Percentiles rank a stretch among this genome's conserved stretches.
These are phyloP conservation scores for Neckera pumila DNA, from an alignment of 225 moss, liverwort and hornwort species.

Conservation along the genomic window DNA sequence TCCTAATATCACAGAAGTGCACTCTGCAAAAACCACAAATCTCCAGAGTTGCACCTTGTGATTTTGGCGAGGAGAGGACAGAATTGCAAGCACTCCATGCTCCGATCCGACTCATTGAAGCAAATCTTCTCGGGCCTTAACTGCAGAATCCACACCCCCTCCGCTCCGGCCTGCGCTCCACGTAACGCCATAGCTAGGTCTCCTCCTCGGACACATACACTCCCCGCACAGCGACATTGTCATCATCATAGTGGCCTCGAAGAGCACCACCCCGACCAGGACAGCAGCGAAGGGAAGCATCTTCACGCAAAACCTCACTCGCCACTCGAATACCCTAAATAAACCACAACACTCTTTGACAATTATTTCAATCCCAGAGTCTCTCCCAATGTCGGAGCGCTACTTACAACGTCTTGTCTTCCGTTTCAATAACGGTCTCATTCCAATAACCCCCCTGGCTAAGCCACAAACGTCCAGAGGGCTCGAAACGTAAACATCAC, in stretches of 20 bases:
- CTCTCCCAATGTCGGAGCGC: not conserved
- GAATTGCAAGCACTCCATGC: not conserved
- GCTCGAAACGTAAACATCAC: not conserved
- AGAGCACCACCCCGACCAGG: slow-evolving; percentile 25
- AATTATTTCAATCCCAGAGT: not conserved
- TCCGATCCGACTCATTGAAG: not conserved
- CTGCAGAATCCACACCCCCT: not conserved
- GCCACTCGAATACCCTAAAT: not conserved
- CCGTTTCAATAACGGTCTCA: not conserved
- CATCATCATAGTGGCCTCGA: slow-evolving; percentile 41
- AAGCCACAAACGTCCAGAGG: not conserved
- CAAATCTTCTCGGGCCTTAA: not conserved
- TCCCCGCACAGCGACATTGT: slow-evolving; percentile 24
- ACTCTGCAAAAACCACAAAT: not conserved
- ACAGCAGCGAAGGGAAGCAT: slow-evolving; percentile 22
- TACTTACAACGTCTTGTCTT: not conserved
- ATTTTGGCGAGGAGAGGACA: not conserved
- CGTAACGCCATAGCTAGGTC: not conserved
- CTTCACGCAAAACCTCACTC: not conserved
- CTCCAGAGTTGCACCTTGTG: not conserved
- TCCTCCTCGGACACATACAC: not conserved
- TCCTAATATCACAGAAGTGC: not conserved
- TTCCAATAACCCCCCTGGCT: not conserved
- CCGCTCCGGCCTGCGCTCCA: not conserved
- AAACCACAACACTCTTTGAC: not conserved